Evolutionary conservation across 2,329 filamentous ascomycete genomes (phyloP), one percentile per base, ranked within the genome.

Genomic region (Drechslera avenae): DNA sequence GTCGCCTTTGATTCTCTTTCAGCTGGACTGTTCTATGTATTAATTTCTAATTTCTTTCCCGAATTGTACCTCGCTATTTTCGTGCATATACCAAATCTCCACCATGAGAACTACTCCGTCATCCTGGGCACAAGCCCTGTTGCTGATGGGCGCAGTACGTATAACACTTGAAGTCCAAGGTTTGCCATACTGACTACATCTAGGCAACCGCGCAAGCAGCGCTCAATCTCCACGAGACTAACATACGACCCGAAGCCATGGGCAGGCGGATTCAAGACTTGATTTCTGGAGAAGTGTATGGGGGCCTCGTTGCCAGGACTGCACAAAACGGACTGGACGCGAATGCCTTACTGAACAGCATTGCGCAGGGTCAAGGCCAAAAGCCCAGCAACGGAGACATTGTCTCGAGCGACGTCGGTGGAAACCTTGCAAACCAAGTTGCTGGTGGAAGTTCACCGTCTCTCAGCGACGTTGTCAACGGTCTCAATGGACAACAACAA

Each of bases 1-100:
- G 50, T 47, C 52, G 48, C 37, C 58, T 68, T 60, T 41, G 51
- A 60, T 56, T 55, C 48, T 52, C 34, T 52, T 57, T 52, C 68
- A 73, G 70, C 70, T 70, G 70, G 60, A 55, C 70, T 73, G 70
- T 68, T 65, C 10, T 42, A 64, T 61, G 51, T 66, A 60, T 57
- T 69, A 63, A 69, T 60, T 68, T 68, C 66, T 71, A 59, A 33
- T 42, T 42, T 31, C 46, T 48, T 41, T 34, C 34, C 48, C 19
- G 19, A 21, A 4, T 46, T 30, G 45, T 6, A 32, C 28, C 9
- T 31, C 17, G 1, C 12, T 13, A 21, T 47, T 16, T 23, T 30
- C 32, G 3, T 17, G 35, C 32, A 13, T 2, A 31, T 35, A 41
- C 39, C 30, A 40, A 40, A 32, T 19, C 45, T 23, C 34, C 54